Base-by-base conservation (phyloP, 1,284 basidiomycete species). In the Taiwanofungus camphoratus region DNA sequence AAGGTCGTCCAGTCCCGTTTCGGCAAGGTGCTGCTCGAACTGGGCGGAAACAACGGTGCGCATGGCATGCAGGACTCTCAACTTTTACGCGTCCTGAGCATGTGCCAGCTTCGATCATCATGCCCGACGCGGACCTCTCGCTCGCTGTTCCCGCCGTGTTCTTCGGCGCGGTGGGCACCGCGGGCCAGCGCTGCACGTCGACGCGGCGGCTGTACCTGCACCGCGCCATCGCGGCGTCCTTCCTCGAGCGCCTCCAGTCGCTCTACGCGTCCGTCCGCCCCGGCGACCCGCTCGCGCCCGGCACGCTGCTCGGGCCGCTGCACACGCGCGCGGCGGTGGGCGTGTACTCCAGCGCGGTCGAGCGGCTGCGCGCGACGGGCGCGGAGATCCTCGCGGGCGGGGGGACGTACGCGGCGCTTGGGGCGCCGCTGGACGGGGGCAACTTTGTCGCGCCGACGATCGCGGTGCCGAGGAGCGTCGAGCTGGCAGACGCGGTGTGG, bases 151-250 rank as follows among this genome's bases (percentile, higher is more conserved):
- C 90, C 33, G 78, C 87, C 0, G 82, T 94, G 16, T 90, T 93
- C 62, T 97, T 98, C 69, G 91, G 92, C 26, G 91, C 93, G 20
- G 83, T 96, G 37, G 94, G 94, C 33, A 97, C 94, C 32, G 88
- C 91, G 24, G 94, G 94, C 18, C 94, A 97, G 62, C 77, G 94
- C 38, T 98, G 94, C 69, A 97, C 94, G 1, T 87, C 92, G 16
- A 97, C 93, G 1, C 79, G 94, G 41, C 76, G 94, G 43, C 76
- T 97, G 11, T 89, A 91, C 65, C 74, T 97, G 44, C 94, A 98
- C 63, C 79, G 79, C 33, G 67, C 77, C 46, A 81, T 98, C 52
- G 83, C 91, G 1, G 60, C 76, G 26, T 67, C 78, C 46, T 93
- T 97, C 69, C 70, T 95, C 47, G 71, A 77, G 27, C 76, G 76